Evolutionary conservation across 2,329 filamentous ascomycete species (phyloP).

Genomic region (Zalaria sp.): DNA sequence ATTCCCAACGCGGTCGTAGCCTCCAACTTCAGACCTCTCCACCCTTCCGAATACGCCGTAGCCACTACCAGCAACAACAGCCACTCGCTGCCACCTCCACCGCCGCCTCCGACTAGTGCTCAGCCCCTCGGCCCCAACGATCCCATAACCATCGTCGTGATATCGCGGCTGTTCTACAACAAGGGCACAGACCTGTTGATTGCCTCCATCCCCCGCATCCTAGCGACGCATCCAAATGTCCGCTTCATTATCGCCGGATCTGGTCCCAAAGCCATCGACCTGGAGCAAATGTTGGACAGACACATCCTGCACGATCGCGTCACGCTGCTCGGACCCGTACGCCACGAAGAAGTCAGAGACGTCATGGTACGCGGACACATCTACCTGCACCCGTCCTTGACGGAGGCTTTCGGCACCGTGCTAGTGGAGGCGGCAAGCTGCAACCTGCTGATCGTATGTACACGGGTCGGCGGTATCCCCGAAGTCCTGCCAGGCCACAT

Average conservation of each 20-base stretch:
- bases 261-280: constrained; percentile 89
- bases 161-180: constrained; percentile 95
- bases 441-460: constrained; percentile 91
- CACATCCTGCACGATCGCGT: constrained; percentile 71
- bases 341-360: constrained; percentile 91
- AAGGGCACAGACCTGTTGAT: constrained; percentile 97
- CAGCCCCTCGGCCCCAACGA: constrained; percentile 68
- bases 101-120: constrained; percentile 38
- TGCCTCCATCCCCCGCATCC: constrained; percentile 82
- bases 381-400: constrained; percentile 87
- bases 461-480: constrained; percentile 89
- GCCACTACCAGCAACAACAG: constrained; percentile 22
- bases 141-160: constrained; percentile 89
- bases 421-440: constrained; percentile 95
- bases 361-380: constrained; percentile 97
- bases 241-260: constrained; percentile 94
- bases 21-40: constrained; percentile 76
- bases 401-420: constrained; percentile 94
- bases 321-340: constrained; percentile 78
- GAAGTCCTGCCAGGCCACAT: constrained; percentile 92
- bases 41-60: constrained; percentile 19
- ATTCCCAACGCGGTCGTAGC: constrained; percentile 97
- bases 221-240: constrained; percentile 80
- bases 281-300: constrained; percentile 90
- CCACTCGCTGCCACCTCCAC: constrained; percentile 23